Percentiles rank a stretch among this genome's conserved stretches.
phyloP scores from a whole-genome alignment of 805 yeast species.

The Suhomyces canberraensis region DNA sequence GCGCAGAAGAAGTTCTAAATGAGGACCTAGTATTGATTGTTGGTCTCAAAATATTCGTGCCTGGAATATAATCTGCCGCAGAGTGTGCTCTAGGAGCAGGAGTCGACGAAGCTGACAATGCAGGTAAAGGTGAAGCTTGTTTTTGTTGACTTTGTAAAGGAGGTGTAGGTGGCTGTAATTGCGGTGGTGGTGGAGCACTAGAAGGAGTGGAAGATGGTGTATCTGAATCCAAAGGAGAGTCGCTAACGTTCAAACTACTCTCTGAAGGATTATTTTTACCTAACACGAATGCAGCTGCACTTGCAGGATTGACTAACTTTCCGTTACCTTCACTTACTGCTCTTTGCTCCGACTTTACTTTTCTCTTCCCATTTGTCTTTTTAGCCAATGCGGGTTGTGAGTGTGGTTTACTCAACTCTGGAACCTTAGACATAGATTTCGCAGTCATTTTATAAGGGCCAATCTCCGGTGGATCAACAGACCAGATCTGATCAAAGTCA shows the following conservation, averaged over 20 bases:
- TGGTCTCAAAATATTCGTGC: constrained; percentile 57
- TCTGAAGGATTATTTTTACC: constrained; percentile 17
- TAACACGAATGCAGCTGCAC: constrained; percentile 41
- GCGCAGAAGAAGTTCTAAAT: constrained; percentile 14
- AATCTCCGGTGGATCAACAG: constrained; percentile 57
- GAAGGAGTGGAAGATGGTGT: neutral
- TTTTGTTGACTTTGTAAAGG: no score
- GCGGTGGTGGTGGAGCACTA: neutral
- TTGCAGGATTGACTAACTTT: constrained; percentile 22
- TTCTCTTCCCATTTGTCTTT: constrained; percentile 9
- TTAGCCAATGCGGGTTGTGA: constrained; percentile 13
- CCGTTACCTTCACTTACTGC: constrained; percentile 6
- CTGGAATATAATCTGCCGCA: constrained; percentile 51
- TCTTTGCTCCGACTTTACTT: constrained; percentile 3
- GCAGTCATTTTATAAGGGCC: constrained; percentile 75
- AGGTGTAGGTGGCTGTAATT: neutral
- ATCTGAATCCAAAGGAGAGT: neutral
- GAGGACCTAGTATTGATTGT: constrained; percentile 37
- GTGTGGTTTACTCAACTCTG: constrained; percentile 28
- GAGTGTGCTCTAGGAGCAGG: constrained; percentile 14
- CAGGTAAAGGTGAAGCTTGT: no score
- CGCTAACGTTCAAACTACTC: constrained; percentile 5
- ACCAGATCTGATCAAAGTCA: constrained; percentile 68
- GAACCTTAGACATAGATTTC: constrained; percentile 74
- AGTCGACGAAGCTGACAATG: constrained; percentile 6